Evolutionary conservation across 2,329 filamentous ascomycete species (phyloP).

Genomic region (Exophiala aquamarina): DNA sequence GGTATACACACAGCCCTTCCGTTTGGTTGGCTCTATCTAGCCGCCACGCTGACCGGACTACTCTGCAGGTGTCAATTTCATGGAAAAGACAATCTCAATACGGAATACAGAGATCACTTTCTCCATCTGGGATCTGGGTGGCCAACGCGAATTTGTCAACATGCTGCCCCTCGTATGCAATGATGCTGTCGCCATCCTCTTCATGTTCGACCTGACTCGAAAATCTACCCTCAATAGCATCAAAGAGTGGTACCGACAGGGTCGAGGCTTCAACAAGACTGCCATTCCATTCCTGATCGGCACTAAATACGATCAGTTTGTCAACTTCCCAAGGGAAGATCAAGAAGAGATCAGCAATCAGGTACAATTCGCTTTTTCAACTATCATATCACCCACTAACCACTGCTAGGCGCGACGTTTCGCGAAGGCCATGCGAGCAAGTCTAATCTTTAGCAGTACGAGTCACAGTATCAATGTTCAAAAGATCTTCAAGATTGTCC

Average conservation of each 20-base stretch:
- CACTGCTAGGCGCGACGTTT: constrained; percentile 77
- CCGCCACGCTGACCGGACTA: constrained; percentile 8
- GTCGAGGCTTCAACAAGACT: constrained; percentile 98
- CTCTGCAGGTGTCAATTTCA: constrained; percentile 87
- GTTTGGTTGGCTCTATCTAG: neutral
- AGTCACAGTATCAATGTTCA: constrained; percentile 99
- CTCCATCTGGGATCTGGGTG: constrained; percentile 97
- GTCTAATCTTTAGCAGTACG: constrained; percentile 96
- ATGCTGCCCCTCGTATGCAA: constrained; percentile 99
- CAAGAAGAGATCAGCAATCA: constrained; percentile 98
- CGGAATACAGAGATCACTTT: constrained; percentile 99
- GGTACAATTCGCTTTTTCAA: constrained; percentile 47
- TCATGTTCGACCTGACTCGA: constrained; percentile 98
- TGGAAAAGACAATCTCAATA: constrained; percentile 99
- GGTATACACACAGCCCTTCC: constrained; percentile 50
- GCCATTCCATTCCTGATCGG: constrained; percentile 97
- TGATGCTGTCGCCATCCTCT: constrained; percentile 95
- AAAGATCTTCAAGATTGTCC: constrained; percentile 99
- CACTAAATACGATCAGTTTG: constrained; percentile 99
- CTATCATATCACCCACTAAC: constrained; percentile 27
- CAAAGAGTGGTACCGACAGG: constrained; percentile 99
- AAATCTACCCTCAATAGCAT: constrained; percentile 99
- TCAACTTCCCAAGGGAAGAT: constrained; percentile 95
- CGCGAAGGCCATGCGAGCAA: constrained; percentile 96
- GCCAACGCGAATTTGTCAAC: constrained; percentile 98